Conservation (phyloP, 1,284 basidiomycete species). For the Acaromyces ingoldii region DNA sequence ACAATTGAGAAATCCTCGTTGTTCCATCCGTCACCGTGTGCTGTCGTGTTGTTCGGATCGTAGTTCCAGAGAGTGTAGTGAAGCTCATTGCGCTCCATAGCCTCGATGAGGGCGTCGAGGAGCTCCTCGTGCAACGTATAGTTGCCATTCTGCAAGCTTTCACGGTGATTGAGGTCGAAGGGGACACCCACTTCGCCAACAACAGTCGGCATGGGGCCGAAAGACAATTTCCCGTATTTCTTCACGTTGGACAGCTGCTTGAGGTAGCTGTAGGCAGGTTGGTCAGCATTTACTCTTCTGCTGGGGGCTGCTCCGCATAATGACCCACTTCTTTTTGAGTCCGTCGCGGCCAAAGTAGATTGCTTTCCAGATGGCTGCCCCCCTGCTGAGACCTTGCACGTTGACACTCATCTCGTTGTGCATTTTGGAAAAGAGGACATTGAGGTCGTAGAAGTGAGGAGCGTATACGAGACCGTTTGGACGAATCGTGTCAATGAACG, state of each 20-base stretch:
- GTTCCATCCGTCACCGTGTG: conserved; percentile 84
- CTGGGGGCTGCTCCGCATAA: too few relatives aligned
- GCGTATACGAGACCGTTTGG: conserved; percentile 36
- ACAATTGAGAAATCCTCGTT: conserved; percentile 65
- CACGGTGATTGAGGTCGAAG: conserved; percentile 40
- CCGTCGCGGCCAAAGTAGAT: conserved; percentile 41
- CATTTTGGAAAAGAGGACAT: conserved; percentile 45
- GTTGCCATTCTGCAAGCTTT: conserved; percentile 57
- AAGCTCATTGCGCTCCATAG: conserved; percentile 44
- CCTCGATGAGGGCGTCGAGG: conserved; percentile 49
- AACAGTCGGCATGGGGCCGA: conserved; percentile 38
- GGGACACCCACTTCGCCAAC: conserved; percentile 48
- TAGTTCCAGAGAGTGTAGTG: conserved; percentile 75
- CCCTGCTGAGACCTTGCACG: conserved; percentile 44
- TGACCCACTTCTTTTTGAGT: conserved; percentile 33
- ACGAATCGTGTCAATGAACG: conserved; percentile 23
- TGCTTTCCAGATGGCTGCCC: conserved; percentile 36
- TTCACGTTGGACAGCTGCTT: conserved; percentile 27
- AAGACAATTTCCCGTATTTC: conserved; percentile 18
- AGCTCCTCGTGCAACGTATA: conserved; percentile 57
- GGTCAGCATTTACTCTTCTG: neutral
- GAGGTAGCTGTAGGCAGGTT: conserved; percentile 13
- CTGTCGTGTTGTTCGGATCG: conserved; percentile 78
- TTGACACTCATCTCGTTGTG: conserved; percentile 41
- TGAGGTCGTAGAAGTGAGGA: conserved; percentile 50